Percentiles rank a stretch among this genome's conserved stretches.
Conservation (phyloP, 2,329 filamentous ascomycete genomes). For the Beauveria bassiana region DNA sequence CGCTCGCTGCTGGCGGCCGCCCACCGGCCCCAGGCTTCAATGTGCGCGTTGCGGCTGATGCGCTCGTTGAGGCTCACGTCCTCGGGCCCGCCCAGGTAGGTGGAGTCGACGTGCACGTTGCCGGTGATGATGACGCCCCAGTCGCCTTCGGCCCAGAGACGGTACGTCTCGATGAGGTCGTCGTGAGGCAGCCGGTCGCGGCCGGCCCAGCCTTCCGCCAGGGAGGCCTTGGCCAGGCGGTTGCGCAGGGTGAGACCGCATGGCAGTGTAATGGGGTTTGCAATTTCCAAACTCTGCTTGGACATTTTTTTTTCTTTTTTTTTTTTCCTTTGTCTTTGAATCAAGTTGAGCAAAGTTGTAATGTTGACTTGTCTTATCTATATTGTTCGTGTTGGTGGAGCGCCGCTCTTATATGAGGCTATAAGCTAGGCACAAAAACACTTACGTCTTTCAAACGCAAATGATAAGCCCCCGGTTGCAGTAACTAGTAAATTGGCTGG, state of each 20-base stretch:
- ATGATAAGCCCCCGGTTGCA: background rate
- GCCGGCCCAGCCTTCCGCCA: constrained; percentile 38
- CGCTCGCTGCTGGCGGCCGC: constrained; percentile 22
- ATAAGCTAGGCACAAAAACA: background rate
- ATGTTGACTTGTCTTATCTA: background rate
- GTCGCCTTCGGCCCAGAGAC: constrained; percentile 43
- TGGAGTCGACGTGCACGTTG: constrained; percentile 36
- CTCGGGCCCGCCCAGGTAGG: constrained; percentile 26
- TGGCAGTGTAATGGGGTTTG: constrained; percentile 39
- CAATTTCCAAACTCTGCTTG: background rate
- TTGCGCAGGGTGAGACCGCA: constrained; percentile 50
- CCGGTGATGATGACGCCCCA: constrained; percentile 47
- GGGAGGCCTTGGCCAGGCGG: constrained; percentile 43
- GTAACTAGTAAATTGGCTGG: background rate
- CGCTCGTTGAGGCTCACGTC: constrained; percentile 26
- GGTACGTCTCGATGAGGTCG: constrained; percentile 38
- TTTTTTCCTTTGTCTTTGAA: background rate
- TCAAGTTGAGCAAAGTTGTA: no score
- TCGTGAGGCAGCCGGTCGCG: constrained; percentile 35
- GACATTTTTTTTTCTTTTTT: background rate
- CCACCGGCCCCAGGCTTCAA: constrained; percentile 32
- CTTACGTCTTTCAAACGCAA: background rate
- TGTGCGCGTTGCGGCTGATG: constrained; percentile 20
- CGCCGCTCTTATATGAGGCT: background rate
- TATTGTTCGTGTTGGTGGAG: background rate